Base-by-base conservation (phyloP, 768 basidiomycete genomes). In the Rhodotorula diobovata region DNA sequence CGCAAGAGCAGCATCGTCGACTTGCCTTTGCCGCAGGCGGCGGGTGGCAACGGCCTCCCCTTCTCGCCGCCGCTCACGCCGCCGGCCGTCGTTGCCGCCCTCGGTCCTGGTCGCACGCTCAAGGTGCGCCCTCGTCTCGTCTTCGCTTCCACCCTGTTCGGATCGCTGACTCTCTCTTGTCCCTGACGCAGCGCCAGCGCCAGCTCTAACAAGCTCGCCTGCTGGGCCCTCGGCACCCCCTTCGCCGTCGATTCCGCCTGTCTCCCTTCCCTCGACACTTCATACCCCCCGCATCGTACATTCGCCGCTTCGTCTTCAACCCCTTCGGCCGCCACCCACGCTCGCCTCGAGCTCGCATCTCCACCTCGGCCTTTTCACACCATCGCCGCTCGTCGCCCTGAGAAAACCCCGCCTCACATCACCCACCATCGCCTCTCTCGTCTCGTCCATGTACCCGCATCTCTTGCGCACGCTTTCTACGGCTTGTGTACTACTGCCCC, bases 1-100 rank as follows among this genome's bases (percentile, higher is more conserved):
- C 51, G 62, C 51, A 63, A 63, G 32, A 28, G 16, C 35, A 54
- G 51, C n/a, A 41, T 63, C 53, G 62, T 63, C 62, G 62, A 63
- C 53, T 41, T 63, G 6, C 62, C 62, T 7, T 46, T 28, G 9
- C 23, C 61, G 46, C 48, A n/a, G 7, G 25, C 61, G 9, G 34
- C 25, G 25, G 20, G 20, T 16, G 30, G 34, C 34, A 23, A 23
- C 21, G 34, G 21, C 34, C 20, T 30, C 11, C 55, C 55, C 55
- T 18, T 35, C 54, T 35, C 54, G 34, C 54, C 54, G 32, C 54
- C 54, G 34, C 54, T 32, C 2, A 53, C 51, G 51, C 51, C 51
- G 28, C 28, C 51, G 15, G 28, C 51, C 51, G 51, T n/a, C n/a
- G 15, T n/a, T n/a, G 14, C 51, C 12, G 2, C 51, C n/a, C 28